Conservation (phyloP, 106 monocot genomes). For the Posidonia australis region DNA sequence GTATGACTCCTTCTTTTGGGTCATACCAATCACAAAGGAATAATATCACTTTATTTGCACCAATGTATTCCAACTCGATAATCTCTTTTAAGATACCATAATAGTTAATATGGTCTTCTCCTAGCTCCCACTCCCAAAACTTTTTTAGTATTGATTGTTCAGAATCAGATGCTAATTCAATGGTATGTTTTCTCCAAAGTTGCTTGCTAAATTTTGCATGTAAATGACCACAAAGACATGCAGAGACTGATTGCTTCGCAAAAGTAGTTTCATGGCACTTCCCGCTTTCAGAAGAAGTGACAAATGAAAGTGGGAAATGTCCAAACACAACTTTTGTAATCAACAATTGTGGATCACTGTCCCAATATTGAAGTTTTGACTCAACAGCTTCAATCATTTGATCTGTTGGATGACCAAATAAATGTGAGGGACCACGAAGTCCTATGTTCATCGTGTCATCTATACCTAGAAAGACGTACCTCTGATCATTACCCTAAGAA, state of each 20-base stretch:
- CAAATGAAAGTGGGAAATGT: constrained; percentile 84
- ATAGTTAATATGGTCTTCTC: too few species aligned
- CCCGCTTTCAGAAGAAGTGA: constrained; percentile 49
- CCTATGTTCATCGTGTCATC: constrained; percentile 71
- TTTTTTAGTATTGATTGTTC: constrained; percentile 4
- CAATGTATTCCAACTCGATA: too few species aligned
- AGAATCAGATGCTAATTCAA: constrained; percentile 15
- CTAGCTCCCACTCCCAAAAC: constrained; percentile 98
- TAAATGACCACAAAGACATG: constrained; percentile 83
- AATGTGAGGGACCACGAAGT: constrained; percentile 73
- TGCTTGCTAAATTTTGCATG: constrained; percentile 56
- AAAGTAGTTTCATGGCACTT: constrained; percentile 47
- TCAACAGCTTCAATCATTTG: constrained; percentile 35
- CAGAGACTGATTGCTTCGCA: constrained; percentile 46
- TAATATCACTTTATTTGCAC: too few species aligned
- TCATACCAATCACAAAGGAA: too few species aligned
- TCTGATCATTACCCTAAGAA: constrained; percentile 57
- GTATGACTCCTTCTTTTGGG: too few species aligned
- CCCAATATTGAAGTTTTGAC: constrained; percentile 43
- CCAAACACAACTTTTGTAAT: constrained; percentile 67
- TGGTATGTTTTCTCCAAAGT: constrained; percentile 53
- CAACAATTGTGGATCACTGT: constrained; percentile 8
- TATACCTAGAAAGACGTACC: constrained; percentile 57
- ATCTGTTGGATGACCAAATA: constrained; percentile 84
- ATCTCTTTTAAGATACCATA: too few species aligned